Conservation (phyloP, 768 basidiomycete species). For the Boletellus ananas region DNA sequence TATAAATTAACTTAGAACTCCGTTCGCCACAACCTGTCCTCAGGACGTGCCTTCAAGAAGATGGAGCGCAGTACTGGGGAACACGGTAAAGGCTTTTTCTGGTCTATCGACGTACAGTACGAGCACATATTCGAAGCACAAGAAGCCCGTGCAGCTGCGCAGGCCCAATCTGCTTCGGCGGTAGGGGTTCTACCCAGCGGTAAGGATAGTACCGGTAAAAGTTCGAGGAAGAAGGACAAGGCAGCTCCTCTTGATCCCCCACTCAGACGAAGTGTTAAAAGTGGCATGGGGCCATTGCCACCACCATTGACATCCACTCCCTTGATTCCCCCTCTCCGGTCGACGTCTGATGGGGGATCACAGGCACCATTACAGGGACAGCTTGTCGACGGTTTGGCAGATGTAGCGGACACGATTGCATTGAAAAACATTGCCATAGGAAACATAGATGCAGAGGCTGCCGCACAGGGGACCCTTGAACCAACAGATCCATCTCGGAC, state of each 20-base stretch:
- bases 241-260: slow-evolving; percentile 51
- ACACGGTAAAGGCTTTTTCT: slow-evolving; percentile 89
- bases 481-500: slow-evolving; percentile 2
- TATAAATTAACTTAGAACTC: slow-evolving; percentile 60
- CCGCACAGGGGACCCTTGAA: slow-evolving; percentile 1
- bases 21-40: slow-evolving; percentile 92
- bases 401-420: not conserved
- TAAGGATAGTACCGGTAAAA: slow-evolving; percentile 34
- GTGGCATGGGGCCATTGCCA: slow-evolving; percentile 54
- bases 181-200: slow-evolving; percentile 25
- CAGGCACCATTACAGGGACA: slow-evolving; percentile 3
- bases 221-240: slow-evolving; percentile 58
- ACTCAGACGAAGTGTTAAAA: slow-evolving; percentile 67
- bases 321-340: slow-evolving; percentile 43
- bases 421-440: not conserved
- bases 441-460: not conserved
- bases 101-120: slow-evolving; percentile 80
- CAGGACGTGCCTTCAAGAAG: slow-evolving; percentile 88
- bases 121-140: slow-evolving; percentile 69
- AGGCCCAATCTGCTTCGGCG: slow-evolving; percentile 27
- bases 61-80: slow-evolving; percentile 81
- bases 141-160: slow-evolving; percentile 47
- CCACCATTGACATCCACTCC: slow-evolving; percentile 70
- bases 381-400: not conserved
- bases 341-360: slow-evolving; percentile 2